phyloP scores from a whole-genome alignment of 2,329 filamentous ascomycete genomes.

The Podosphaera xanthii region DNA sequence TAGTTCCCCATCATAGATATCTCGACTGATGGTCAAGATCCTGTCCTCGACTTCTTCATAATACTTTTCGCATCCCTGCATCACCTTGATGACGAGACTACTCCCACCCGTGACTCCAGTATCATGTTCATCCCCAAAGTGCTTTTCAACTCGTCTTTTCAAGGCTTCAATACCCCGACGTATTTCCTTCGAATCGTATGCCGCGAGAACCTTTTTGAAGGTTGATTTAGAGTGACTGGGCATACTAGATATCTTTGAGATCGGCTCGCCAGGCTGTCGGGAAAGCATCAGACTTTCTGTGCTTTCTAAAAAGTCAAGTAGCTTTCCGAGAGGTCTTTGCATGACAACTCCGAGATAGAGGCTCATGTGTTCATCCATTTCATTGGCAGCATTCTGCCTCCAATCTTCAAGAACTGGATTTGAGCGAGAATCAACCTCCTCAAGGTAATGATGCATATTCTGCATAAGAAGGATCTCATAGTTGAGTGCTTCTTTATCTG shows the following conservation, averaged over 20 bases:
- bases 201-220: conserved; percentile 67
- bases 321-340: conserved; percentile 66
- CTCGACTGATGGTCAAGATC: conserved; percentile 34
- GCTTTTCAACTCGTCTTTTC: conserved; percentile 84
- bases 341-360: conserved; percentile 78
- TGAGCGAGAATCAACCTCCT: conserved; percentile 59
- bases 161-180: conserved; percentile 76
- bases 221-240: conserved; percentile 61
- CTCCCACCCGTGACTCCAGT: conserved; percentile 22
- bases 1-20: conserved; percentile 41
- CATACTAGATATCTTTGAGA: conserved; percentile 47
- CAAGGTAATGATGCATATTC: conserved; percentile 95
- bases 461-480: conserved; percentile 95
- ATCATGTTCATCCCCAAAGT: conserved; percentile 79
- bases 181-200: conserved; percentile 66
- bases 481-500: conserved; percentile 92
- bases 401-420: conserved; percentile 64
- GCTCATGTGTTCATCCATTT: conserved; percentile 69
- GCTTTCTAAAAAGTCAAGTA: conserved; percentile 79
- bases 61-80: conserved; percentile 37
- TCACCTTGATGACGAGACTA: conserved; percentile 32
- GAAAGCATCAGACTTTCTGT: conserved; percentile 47
- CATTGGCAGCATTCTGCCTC: conserved; percentile 52
- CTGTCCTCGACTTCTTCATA: conserved; percentile 38
- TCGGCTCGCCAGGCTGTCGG: conserved; percentile 33